These are phyloP conservation scores for Apiospora rasikravindrae DNA, from an alignment of 2,329 filamentous ascomycete species.

Conservation along the genomic window DNA sequence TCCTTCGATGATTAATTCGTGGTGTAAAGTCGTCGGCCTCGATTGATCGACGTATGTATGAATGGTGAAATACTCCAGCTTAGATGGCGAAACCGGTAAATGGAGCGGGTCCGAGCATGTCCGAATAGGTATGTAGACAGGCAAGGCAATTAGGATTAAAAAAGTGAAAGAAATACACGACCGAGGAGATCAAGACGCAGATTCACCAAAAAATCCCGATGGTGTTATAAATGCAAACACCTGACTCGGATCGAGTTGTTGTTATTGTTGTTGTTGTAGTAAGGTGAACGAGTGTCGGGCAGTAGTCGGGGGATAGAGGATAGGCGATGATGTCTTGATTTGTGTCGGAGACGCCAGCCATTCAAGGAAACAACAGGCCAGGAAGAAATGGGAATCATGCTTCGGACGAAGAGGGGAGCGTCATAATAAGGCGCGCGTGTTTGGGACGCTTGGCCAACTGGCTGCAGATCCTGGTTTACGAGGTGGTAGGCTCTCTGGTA, in stretches of 20 bases:
- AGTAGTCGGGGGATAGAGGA: not conserved
- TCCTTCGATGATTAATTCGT: not conserved
- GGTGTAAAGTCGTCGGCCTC: not conserved
- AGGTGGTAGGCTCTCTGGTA: not conserved
- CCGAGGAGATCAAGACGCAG: not conserved
- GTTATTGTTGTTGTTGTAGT: not conserved
- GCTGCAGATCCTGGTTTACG: conserved; percentile 16
- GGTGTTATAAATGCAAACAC: not conserved
- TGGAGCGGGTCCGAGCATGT: conserved; percentile 4
- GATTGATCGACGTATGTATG: conserved; percentile 1
- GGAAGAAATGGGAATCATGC: conserved; percentile 8
- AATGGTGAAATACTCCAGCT: not conserved
- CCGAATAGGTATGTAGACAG: not conserved
- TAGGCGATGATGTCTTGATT: conserved; percentile 4
- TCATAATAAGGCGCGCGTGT: conserved; percentile 15
- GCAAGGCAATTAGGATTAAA: not conserved
- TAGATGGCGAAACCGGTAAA: conserved; percentile 1
- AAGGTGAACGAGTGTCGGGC: conserved; percentile 12
- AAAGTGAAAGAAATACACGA: not conserved
- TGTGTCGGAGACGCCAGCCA: conserved; percentile 11
- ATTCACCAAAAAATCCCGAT: not conserved
- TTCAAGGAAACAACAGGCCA: conserved; percentile 8
- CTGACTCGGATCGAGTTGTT: conserved; percentile 12
- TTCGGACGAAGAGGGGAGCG: conserved; percentile 1
- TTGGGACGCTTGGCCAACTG: conserved; percentile 10